These are phyloP conservation scores for Discostella stelligeroides DNA, from an alignment of 108 stramenopile genomes.

Conservation along the genomic window DNA sequence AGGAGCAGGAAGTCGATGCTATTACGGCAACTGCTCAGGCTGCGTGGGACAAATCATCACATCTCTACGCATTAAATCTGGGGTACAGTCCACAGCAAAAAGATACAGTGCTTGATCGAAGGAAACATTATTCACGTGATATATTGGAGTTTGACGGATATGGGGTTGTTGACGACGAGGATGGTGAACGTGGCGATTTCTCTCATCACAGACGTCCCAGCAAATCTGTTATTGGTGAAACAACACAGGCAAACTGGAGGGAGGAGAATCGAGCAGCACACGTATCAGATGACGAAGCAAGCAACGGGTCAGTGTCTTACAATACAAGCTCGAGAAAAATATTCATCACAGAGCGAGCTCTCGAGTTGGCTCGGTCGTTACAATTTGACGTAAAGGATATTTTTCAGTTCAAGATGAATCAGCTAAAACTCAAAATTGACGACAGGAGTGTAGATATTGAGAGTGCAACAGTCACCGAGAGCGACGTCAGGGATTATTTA, in stretches of 20 bases:
- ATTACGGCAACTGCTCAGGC: background rate
- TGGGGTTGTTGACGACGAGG: background rate
- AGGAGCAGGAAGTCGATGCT: background rate
- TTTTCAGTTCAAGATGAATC: constrained; percentile 4
- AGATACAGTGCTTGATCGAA: background rate
- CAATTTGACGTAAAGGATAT: constrained; percentile 25
- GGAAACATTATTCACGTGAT: background rate
- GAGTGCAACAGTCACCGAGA: background rate
- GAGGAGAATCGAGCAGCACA: background rate
- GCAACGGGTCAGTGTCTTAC: background rate
- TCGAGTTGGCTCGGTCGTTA: constrained; percentile 24
- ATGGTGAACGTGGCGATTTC: background rate
- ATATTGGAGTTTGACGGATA: no score
- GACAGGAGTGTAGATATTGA: background rate
- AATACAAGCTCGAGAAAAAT: constrained; percentile 8
- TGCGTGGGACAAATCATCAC: constrained; percentile 1
- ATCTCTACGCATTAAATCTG: background rate
- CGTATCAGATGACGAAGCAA: no score
- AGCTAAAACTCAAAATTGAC: background rate
- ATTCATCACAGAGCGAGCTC: constrained; percentile 19
- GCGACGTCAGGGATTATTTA: constrained; percentile 11
- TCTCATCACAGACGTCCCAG: background rate
- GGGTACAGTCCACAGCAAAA: background rate
- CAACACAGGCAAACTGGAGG: no score
- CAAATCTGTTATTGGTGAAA: no score